These are phyloP conservation scores for Closterium sp. DNA, from an alignment of 139 green algal genomes.

Conservation along the genomic window DNA sequence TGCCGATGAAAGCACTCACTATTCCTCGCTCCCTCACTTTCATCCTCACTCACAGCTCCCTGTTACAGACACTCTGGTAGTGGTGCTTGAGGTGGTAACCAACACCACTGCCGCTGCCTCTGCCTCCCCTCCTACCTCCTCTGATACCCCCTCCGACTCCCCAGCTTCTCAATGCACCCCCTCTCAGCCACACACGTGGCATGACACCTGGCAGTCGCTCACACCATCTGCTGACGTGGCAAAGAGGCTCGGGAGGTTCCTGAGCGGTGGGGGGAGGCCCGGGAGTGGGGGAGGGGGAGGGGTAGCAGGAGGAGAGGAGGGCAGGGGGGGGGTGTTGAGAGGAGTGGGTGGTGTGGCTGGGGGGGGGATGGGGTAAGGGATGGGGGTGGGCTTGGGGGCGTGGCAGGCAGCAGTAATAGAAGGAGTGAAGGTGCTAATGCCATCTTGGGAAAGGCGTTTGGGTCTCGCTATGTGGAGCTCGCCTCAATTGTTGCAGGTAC, in stretches of 20 bases:
- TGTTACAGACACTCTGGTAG: not conserved
- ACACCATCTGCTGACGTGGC: slow-evolving; percentile 44
- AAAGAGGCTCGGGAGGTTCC: not conserved
- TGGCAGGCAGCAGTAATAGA: not conserved
- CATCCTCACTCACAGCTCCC: not conserved
- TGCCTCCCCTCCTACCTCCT: not conserved
- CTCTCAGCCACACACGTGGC: not conserved
- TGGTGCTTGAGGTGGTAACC: not conserved
- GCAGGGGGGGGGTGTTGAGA: not conserved
- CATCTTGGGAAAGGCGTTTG: not conserved
- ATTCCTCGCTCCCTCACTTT: not conserved
- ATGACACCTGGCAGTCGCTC: slow-evolving; percentile 6
- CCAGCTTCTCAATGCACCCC: not conserved
- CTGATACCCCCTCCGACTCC: not conserved
- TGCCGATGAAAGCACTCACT: not conserved
- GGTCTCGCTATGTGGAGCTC: not conserved
- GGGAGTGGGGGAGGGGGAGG: not conserved
- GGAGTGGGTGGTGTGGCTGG: not conserved
- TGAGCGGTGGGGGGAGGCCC: not conserved
- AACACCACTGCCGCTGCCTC: not conserved
- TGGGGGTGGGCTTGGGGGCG: not conserved
- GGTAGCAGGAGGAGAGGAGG: not conserved
- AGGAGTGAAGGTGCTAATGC: not conserved
- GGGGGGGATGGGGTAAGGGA: not conserved
- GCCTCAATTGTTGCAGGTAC: not conserved